Evolutionary conservation across 305 asterid genomes (phyloP), one percentile per base, ranked within the genome.

Genomic region (Plantago coronopus): DNA sequence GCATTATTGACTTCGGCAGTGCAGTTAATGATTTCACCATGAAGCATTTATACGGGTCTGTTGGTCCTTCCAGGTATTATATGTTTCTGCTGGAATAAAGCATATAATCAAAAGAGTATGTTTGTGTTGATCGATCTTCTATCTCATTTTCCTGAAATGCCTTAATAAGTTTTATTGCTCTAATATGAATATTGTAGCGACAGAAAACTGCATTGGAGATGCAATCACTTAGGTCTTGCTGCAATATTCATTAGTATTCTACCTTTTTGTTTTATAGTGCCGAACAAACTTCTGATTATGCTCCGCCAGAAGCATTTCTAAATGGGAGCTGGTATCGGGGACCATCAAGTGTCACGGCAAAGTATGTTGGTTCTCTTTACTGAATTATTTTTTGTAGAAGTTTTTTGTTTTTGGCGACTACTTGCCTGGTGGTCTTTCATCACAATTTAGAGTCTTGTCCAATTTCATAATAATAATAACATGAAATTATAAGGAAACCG

Each of bases 1-100:
- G 95, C 71, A 79, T 94, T 69, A 94, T 94, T 73, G 99, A 89
- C 89, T 94, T 94, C 57, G 99, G 97, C 34, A 94, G 99, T 66
- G 94, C 96, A 63, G 78, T 94, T 78, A 88, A 89, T 76, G 96
- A 83, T 74, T 94, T 85, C 78, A 89, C 97, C 3, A 66, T 85
- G 80, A 89, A 87, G 80, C 88, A 87, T 60, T 81, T 94, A 54
- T 94, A 89, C 69, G 97, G 97, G 20, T 81, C 95, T 63, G 65
- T 68, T 57, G 99, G 99, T 48, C 99, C 99, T 76, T 94, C 97
- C 46, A 84, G 99, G 99, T 94, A 89, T 69, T 66, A 42, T 66
- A 53, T 74, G 66, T 68, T 67, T 63, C 62, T 59, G 22, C 46
- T 47, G 64, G 68, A 67, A 34, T 42, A 61, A 65, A 43, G 31